Percentiles rank a stretch among this genome's conserved stretches.
Conservation (phyloP, 345 rosid genomes). For the Anastatica hierochuntica region DNA sequence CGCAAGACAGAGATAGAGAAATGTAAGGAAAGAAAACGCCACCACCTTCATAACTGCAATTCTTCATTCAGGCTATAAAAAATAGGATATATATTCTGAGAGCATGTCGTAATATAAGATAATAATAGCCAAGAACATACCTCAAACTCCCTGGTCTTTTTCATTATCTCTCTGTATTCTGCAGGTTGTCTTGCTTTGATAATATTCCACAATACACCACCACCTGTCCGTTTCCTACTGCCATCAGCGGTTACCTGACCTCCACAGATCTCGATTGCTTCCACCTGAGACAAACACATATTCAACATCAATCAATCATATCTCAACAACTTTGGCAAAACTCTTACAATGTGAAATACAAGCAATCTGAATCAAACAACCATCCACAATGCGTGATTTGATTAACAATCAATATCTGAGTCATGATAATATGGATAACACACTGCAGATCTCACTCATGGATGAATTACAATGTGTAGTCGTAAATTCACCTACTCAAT, state of each 20-base stretch:
- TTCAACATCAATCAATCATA: constrained; percentile 17
- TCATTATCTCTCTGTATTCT: constrained; percentile 71
- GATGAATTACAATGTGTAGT: not conserved
- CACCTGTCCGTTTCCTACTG: constrained; percentile 60
- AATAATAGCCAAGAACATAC: constrained; percentile 28
- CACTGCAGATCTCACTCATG: constrained; percentile 7
- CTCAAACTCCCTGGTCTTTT: constrained; percentile 85
- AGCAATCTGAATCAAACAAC: not conserved
- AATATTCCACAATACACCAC: constrained; percentile 81
- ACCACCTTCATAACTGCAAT: not conserved
- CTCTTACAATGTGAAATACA: not conserved
- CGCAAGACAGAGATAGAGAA: not conserved
- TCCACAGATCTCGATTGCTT: constrained; percentile 76
- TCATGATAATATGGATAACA: not conserved
- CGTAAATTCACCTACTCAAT: not conserved
- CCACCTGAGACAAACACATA: constrained; percentile 43
- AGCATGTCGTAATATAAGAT: not conserved
- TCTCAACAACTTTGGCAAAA: not conserved
- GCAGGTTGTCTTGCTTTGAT: constrained; percentile 73
- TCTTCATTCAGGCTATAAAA: constrained; percentile 1
- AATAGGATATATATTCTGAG: too few species aligned
- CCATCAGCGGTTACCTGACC: constrained; percentile 96
- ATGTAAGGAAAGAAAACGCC: not conserved
- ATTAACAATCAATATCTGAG: not conserved
- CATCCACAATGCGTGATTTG: not conserved